Evolutionary conservation across 179 eudicot species (phyloP).

Genomic region (Corrigiola litoralis): DNA sequence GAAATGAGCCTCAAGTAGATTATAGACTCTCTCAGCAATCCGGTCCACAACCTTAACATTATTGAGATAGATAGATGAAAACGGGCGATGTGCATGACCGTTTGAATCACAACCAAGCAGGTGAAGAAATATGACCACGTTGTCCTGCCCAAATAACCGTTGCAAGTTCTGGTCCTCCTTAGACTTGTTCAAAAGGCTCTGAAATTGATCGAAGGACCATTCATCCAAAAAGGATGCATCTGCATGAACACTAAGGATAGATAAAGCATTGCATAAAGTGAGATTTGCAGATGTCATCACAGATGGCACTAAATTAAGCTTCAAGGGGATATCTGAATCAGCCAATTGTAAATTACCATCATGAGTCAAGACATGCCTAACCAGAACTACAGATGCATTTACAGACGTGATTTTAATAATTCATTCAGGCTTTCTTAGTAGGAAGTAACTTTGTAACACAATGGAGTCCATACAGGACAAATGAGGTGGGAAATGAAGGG

Average conservation of each 20-base stretch:
- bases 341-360: not conserved
- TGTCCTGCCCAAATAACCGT: slow-evolving; percentile 67
- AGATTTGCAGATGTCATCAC: slow-evolving; percentile 4
- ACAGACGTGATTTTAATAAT: too few relatives aligned
- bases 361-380: not conserved
- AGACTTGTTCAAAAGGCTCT: slow-evolving; percentile 72
- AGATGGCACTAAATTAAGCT: not conserved
- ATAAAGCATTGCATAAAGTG: slow-evolving; percentile 23
- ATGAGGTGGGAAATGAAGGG: too few relatives aligned
- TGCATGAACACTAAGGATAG: slow-evolving; percentile 39
- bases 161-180: slow-evolving; percentile 57
- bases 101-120: slow-evolving; percentile 96
- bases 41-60: slow-evolving; percentile 89
- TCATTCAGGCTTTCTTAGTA: too few relatives aligned
- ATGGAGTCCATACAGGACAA: too few relatives aligned
- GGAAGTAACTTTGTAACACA: too few relatives aligned
- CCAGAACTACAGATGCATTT: too few relatives aligned
- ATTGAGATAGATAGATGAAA: slow-evolving; percentile 85
- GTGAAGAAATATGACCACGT: slow-evolving; percentile 71
- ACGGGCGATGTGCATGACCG: slow-evolving; percentile 98
- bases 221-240: slow-evolving; percentile 98
- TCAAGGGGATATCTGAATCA: slow-evolving; percentile 4
- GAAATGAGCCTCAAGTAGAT: slow-evolving; percentile 72
- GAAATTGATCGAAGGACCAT: slow-evolving; percentile 94
- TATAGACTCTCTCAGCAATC: slow-evolving; percentile 83